Percentiles rank a stretch among this genome's conserved stretches.
These are phyloP conservation scores for Datisca glomerata DNA, from an alignment of 306 rosid genomes.

Conservation along the genomic window DNA sequence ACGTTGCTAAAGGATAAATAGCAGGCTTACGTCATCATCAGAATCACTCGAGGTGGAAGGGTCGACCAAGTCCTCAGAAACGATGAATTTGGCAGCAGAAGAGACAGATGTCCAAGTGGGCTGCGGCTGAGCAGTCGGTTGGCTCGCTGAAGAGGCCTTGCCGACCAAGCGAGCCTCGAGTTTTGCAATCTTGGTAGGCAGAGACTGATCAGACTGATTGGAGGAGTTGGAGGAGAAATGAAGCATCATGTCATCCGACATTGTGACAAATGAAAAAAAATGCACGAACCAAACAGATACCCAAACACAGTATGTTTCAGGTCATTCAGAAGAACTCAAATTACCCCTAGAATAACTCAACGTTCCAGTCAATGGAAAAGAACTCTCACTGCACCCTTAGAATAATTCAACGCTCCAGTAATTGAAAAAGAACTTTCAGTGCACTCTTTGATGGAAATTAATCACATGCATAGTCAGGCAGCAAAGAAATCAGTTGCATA, in stretches of 20 bases:
- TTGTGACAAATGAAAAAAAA: constrained; percentile 19
- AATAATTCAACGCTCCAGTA: too few relatives aligned
- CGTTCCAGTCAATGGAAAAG: too few relatives aligned
- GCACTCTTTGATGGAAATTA: too few relatives aligned
- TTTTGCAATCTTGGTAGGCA: constrained; percentile 93
- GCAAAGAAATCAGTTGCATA: too few relatives aligned
- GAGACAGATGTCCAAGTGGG: constrained; percentile 53
- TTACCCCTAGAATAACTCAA: background rate
- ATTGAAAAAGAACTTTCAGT: too few relatives aligned
- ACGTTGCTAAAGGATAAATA: constrained; percentile 5
- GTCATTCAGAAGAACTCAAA: constrained; percentile 12
- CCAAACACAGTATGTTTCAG: constrained; percentile 5
- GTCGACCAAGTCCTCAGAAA: constrained; percentile 48
- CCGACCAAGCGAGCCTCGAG: constrained; percentile 98
- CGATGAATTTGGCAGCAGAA: constrained; percentile 39
- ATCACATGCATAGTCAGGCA: background rate
- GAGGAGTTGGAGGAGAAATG: constrained; percentile 98
- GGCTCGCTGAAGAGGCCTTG: constrained; percentile 43
- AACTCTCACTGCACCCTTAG: too few relatives aligned
- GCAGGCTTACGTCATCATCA: constrained; percentile 66
- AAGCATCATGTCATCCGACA: constrained; percentile 92
- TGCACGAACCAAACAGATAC: constrained; percentile 1
- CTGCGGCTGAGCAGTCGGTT: constrained; percentile 27
- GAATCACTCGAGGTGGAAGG: constrained; percentile 90
- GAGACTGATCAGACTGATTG: constrained; percentile 94